These are phyloP conservation scores for Tetracladium setigerum DNA, from an alignment of 495 filamentous ascomycete species.

Conservation along the genomic window DNA sequence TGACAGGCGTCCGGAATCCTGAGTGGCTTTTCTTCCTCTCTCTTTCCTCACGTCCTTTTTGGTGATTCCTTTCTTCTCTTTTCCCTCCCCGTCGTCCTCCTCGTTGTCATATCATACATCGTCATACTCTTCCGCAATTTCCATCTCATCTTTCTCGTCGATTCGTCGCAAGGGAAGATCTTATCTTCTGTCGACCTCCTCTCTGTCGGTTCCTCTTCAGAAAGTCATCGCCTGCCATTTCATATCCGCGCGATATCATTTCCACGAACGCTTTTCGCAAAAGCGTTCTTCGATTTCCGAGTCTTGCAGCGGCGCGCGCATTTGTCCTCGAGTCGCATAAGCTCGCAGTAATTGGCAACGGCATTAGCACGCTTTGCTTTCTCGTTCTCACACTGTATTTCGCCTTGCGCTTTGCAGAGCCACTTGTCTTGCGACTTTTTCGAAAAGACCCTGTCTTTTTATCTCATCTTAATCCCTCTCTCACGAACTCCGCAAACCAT, in stretches of 20 bases:
- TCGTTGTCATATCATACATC: constrained; percentile 15
- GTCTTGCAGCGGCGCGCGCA: constrained; percentile 14
- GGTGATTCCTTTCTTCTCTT: constrained; percentile 26
- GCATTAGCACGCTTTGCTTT: constrained; percentile 10
- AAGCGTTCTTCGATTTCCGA: constrained; percentile 9
- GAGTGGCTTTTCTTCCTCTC: constrained; percentile 37
- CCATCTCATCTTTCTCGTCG: background rate
- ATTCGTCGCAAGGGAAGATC: constrained; percentile 9
- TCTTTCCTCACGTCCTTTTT: constrained; percentile 44
- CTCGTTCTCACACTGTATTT: constrained; percentile 7
- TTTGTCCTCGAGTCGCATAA: constrained; percentile 20
- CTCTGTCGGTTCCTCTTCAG: constrained; percentile 15
- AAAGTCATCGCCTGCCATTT: constrained; percentile 12
- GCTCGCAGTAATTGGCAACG: constrained; percentile 7
- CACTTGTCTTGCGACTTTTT: background rate
- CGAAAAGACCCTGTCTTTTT: background rate
- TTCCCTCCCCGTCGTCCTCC: constrained; percentile 8
- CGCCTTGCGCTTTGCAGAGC: too few species aligned
- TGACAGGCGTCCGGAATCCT: constrained; percentile 32
- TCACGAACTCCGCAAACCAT: background rate
- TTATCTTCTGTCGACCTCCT: constrained; percentile 17
- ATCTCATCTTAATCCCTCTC: background rate
- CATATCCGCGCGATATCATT: constrained; percentile 12
- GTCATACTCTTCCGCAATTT: constrained; percentile 4
- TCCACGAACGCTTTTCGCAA: constrained; percentile 15